Base-by-base conservation (phyloP, 2,329 filamentous ascomycete genomes). In the Pseudogymnoascus sp. region DNA sequence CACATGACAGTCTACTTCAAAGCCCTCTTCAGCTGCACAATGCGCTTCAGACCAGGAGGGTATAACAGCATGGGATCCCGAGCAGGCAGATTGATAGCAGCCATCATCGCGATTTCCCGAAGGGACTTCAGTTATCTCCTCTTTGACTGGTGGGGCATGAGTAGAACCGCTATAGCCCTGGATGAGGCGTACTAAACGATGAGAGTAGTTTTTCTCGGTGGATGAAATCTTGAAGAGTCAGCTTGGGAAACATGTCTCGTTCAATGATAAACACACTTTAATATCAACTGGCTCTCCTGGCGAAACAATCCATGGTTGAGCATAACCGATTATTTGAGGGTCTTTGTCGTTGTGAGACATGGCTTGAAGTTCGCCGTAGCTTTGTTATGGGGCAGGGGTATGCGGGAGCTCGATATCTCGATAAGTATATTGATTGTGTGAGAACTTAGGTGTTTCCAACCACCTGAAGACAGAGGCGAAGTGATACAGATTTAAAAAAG, bases 261-360 rank as follows among this genome's bases (percentile, higher is more conserved):
- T 36, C 5, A 14, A 34, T 7, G 11, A 34, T 5, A 18, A 34
- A 46, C 38, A 56, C 60, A 69, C 68, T 61, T 70, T 68, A 61
- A 70, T 64, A 31, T 64, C 66, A 40, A 69, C 65, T 5, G 23
- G n/a, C 23, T 69, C 65, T n/a, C 67, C 68, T 3, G 68, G 67
- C n/a, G 67, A 67, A 23, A 65, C 67, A 53, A 69, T 65, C 64
- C 66, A 66, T 23, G 68, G 68, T 31, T 69, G 59, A n/a, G 60
- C 68, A 60, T 69, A 69, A 16, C 68, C 68, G 11, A 69, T 67
- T 23, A 69, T 69, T 36, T 68, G 60, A 25, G 21, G 18, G 6
- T 36, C 62, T 12, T 64, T 40, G 10, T 34, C 11, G n/a, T 56
- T 56, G n/a, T 36, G 28, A 34, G 50, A 36, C 50, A 34, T 56